A percentile compares a stretch with the other conserved stretches of the same genome.
Conservation (phyloP, 768 basidiomycete genomes). For the Dendrothele bispora region DNA sequence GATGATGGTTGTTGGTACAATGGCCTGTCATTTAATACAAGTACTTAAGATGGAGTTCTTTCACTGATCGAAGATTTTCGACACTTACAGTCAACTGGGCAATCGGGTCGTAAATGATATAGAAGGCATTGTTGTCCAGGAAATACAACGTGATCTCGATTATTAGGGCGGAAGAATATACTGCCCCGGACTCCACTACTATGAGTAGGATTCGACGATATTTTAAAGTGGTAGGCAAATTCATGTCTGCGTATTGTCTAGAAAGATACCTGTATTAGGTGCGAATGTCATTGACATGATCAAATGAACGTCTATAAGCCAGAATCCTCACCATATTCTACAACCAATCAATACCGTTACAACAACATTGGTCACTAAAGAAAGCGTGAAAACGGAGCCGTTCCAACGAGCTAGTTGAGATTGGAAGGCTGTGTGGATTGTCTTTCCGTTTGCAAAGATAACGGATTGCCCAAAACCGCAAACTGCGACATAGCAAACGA, state of each 20-base stretch:
- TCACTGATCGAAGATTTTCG: too few relatives aligned
- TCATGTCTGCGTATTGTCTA: too few relatives aligned
- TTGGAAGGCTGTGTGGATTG: constrained; percentile 30
- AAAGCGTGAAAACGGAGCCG: constrained; percentile 32
- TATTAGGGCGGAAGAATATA: constrained; percentile 32
- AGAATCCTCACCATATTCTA: constrained; percentile 33
- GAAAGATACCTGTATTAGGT: too few relatives aligned
- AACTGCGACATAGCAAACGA: constrained; percentile 18
- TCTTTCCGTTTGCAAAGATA: constrained; percentile 25
- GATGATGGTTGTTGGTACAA: constrained; percentile 31
- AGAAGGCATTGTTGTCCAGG: constrained; percentile 31
- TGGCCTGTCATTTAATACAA: constrained; percentile 25
- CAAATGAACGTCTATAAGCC: too few relatives aligned
- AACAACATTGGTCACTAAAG: constrained; percentile 31
- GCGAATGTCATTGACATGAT: too few relatives aligned
- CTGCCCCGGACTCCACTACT: constrained; percentile 30
- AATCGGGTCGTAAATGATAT: constrained; percentile 38
- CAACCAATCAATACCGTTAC: constrained; percentile 30
- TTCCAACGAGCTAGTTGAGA: constrained; percentile 29
- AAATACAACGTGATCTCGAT: constrained; percentile 34
- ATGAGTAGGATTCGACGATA: constrained; percentile 26
- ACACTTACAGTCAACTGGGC: constrained; percentile 11
- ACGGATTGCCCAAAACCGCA: constrained; percentile 31
- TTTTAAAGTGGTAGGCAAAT: constrained; percentile 12
- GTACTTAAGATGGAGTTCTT: too few relatives aligned